Conservation (phyloP, 2,329 filamentous ascomycete genomes). For the Colletotrichum godetiae region DNA sequence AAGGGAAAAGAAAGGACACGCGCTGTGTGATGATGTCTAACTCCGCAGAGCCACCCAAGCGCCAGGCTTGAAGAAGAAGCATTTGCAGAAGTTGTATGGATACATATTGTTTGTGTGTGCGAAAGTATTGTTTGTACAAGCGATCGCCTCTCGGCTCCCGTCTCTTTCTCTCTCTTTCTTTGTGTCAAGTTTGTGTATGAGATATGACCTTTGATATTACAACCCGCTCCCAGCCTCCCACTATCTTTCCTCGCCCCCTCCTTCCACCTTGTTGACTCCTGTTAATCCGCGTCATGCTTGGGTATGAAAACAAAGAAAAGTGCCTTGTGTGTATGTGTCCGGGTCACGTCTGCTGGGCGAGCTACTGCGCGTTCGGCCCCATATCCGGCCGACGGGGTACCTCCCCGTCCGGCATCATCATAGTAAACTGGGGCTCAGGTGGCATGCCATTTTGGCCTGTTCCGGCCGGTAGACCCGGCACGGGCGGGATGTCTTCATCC, state of each 20-base stretch:
- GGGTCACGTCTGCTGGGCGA: background rate
- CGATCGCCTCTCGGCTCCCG: constrained; percentile 1
- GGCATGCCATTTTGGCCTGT: constrained; percentile 50
- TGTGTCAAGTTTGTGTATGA: constrained; percentile 7
- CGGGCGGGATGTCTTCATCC: constrained; percentile 49
- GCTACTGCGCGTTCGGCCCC: constrained; percentile 14
- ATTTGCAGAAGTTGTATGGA: constrained; percentile 4
- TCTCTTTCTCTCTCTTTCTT: background rate
- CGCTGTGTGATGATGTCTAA: background rate
- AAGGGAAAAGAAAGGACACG: background rate
- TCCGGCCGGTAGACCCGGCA: constrained; percentile 49
- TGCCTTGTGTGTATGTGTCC: constrained; percentile 5
- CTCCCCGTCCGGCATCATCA: constrained; percentile 65
- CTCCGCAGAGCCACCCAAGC: constrained; percentile 26
- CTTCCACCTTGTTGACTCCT: constrained; percentile 5
- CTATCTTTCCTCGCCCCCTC: background rate
- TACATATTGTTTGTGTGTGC: constrained; percentile 7
- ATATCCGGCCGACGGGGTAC: constrained; percentile 55
- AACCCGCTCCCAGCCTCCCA: background rate
- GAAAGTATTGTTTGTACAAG: constrained; percentile 3
- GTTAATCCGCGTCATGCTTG: constrained; percentile 22
- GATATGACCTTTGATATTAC: constrained; percentile 26
- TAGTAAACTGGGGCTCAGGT: constrained; percentile 57
- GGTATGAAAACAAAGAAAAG: constrained; percentile 35
- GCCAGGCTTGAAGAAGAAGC: constrained; percentile 36